These are phyloP conservation scores for Ceratobasidium sp. DNA, from an alignment of 1,284 basidiomycete species.

Conservation along the genomic window DNA sequence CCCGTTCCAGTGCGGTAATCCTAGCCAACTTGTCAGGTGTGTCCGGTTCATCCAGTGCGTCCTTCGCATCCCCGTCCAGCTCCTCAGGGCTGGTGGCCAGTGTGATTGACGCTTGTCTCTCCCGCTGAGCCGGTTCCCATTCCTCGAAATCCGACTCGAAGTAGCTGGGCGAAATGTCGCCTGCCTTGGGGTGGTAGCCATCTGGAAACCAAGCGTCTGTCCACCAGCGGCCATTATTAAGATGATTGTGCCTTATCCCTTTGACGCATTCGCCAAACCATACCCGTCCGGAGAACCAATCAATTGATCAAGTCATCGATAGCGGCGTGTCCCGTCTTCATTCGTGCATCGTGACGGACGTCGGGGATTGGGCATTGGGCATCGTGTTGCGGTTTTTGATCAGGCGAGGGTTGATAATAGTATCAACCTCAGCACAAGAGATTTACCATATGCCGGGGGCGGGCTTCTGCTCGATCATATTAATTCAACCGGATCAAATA, in stretches of 20 bases:
- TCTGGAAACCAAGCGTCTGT: neutral
- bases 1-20: too few species aligned
- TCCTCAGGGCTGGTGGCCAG: neutral
- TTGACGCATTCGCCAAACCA: neutral
- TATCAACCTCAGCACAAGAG: neutral
- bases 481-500: neutral
- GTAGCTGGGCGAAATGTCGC: neutral
- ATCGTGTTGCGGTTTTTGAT: neutral
- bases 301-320: too few species aligned
- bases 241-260: neutral
- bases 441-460: neutral
- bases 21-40: too few species aligned
- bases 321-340: neutral
- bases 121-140: neutral
- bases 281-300: neutral
- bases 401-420: neutral
- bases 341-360: conserved; percentile 4
- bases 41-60: neutral
- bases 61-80: neutral
- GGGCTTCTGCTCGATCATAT: neutral
- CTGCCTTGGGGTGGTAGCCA: neutral
- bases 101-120: neutral
- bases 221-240: neutral
- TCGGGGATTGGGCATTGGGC: neutral
- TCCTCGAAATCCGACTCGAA: neutral